Evolutionary conservation across 2,329 filamentous ascomycete species (phyloP), one percentile per base, ranked within the genome.

Genomic region (Colletotrichum navitas): DNA sequence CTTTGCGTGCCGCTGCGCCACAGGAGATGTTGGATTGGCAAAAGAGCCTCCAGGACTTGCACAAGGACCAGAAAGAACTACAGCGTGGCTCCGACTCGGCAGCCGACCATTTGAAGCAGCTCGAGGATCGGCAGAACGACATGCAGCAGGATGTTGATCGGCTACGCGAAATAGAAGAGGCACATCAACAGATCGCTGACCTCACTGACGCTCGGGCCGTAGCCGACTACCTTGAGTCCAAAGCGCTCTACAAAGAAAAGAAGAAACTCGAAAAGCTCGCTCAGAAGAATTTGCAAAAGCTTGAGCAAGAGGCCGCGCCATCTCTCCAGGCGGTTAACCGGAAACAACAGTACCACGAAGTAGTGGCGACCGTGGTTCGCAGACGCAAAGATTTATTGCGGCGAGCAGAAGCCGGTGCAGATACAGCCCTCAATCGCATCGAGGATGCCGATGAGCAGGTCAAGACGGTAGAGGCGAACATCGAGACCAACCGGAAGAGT

Each of bases 1-100:
- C 96, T 0, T 91, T 97, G 73, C 90, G 94, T 77, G 96, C 96
- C 43, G 95, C 94, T 8, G 96, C 95, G 0, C 91, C 93, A 0
- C 87, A 91, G 56, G 85, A 97, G 72, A 95, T 98, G 89, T 86
- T 93, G 6, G 82, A 89, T 29, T 94, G 91, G 90, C 95, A 98
- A 78, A 86, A 90, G 3, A 81, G 91, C 72, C 86, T 99, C 24
- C 96, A 93, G 78, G 84, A 84, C 1, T 82, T 95, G 52, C 90
- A 94, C 72, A 88, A 85, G 62, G 85, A 91, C 41, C 91, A 96
- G 77, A 94, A 93, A 76, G 84, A 86, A 29, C 76, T 92, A 1
- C 86, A 92, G 74, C 81, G 85, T 24, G 85, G 89, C 64, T 86
- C 90, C 41, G 85, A 89, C 24, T 84, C 83, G 4, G 88, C 93